A percentile compares a stretch with the other conserved stretches of the same genome.
Evolutionary conservation across 257 asterid species (phyloP).

Genomic region (Gentiana macrophylla): DNA sequence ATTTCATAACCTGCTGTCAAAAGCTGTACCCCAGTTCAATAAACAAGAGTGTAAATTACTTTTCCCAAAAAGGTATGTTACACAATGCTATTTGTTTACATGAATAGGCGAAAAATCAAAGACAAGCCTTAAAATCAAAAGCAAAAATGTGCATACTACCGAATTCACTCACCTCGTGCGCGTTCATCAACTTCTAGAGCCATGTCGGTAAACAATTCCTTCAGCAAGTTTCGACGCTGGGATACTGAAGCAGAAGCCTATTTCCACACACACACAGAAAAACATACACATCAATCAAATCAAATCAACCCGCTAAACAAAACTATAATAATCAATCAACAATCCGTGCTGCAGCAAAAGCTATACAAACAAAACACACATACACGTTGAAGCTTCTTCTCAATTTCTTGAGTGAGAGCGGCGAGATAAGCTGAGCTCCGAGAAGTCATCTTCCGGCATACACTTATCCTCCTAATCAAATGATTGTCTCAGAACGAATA

Average conservation of each 20-base stretch:
- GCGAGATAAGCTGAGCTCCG: conserved; percentile 72
- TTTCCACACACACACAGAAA: not conserved
- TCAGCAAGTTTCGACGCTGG: conserved; percentile 71
- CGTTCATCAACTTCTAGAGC: conserved; percentile 97
- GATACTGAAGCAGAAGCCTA: conserved; percentile 76
- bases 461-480: not conserved
- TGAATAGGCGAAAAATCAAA: too few species aligned
- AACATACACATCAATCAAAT: not conserved
- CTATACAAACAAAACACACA: conserved; percentile 3
- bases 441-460: conserved; percentile 39
- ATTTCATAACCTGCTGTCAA: too few species aligned
- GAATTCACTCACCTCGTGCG: conserved; percentile 50
- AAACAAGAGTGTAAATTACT: too few species aligned
- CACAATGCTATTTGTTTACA: too few species aligned
- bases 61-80: too few species aligned
- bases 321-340: too few species aligned
- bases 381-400: conserved; percentile 92
- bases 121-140: too few species aligned
- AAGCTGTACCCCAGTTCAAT: too few species aligned
- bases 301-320: not conserved
- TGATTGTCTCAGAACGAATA: too few species aligned
- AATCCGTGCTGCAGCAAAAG: too few species aligned
- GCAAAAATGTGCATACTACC: too few species aligned
- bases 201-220: conserved; percentile 78
- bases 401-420: conserved; percentile 79